These are phyloP conservation scores for Tuber aestivum DNA, from an alignment of 495 filamentous ascomycete species.

Conservation along the genomic window DNA sequence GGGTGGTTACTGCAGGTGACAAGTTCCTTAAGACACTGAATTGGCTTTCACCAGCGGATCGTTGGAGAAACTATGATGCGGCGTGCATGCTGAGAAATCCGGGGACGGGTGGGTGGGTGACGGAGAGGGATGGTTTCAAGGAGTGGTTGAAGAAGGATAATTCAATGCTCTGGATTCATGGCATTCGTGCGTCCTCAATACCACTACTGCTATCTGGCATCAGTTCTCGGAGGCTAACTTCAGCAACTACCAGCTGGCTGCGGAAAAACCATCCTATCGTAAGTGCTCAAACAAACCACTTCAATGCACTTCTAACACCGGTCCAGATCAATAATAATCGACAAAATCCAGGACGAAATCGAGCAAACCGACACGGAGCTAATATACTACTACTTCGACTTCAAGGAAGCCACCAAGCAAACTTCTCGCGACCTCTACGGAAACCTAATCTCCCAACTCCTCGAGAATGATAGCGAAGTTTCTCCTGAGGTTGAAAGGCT, in stretches of 20 bases:
- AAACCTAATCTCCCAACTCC: conserved; percentile 19
- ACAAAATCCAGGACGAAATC: conserved; percentile 11
- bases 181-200: conserved; percentile 25
- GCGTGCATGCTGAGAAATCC: conserved; percentile 17
- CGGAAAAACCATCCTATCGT: background rate
- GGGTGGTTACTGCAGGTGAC: background rate
- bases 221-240: background rate
- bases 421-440: background rate
- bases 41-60: conserved; percentile 16
- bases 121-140: conserved; percentile 16
- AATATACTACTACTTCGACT: conserved; percentile 21
- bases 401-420: conserved; percentile 16
- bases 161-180: conserved; percentile 31
- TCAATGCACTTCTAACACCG: background rate
- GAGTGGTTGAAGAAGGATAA: conserved; percentile 20
- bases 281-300: conserved; percentile 4
- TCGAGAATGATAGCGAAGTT: conserved; percentile 4
- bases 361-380: background rate
- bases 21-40: conserved; percentile 7
- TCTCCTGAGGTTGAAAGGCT: conserved; percentile 14
- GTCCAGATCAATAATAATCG: conserved; percentile 18
- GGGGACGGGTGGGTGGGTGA: conserved; percentile 33
- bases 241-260: background rate
- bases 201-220: background rate
- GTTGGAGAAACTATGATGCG: conserved; percentile 16